Conservation (phyloP, 768 basidiomycete species). For the Gloeostereum incarnatum region DNA sequence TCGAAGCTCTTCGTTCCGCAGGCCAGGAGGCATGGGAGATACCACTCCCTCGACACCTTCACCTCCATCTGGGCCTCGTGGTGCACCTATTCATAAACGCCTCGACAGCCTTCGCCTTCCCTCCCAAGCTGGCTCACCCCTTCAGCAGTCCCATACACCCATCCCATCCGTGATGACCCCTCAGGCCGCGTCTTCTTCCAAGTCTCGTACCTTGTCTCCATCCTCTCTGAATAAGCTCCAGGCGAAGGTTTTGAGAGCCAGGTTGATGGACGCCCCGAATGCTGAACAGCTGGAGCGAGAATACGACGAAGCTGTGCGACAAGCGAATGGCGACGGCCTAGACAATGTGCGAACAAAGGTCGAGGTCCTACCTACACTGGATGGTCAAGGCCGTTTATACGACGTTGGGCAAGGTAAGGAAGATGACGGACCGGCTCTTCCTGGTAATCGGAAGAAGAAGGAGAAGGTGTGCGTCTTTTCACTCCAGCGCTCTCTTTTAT, state of each 20-base stretch:
- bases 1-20: slow-evolving; percentile 81
- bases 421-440: slow-evolving; percentile 37
- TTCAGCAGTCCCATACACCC: slow-evolving; percentile 65
- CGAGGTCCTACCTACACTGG: slow-evolving; percentile 84
- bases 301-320: slow-evolving; percentile 66
- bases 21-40: slow-evolving; percentile 57
- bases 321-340: slow-evolving; percentile 31
- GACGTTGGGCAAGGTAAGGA: slow-evolving; percentile 74
- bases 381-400: slow-evolving; percentile 77
- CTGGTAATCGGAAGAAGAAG: slow-evolving; percentile 77
- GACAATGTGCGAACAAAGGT: slow-evolving; percentile 50
- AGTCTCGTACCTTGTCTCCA: slow-evolving; percentile 48
- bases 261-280: slow-evolving; percentile 73
- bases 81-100: slow-evolving; percentile 35
- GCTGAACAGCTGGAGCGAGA: slow-evolving; percentile 73
- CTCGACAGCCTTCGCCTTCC: slow-evolving; percentile 54
- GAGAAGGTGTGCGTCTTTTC: slow-evolving; percentile 39
- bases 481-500: neutral
- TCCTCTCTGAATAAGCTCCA: slow-evolving; percentile 87
- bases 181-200: slow-evolving; percentile 22
- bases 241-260: slow-evolving; percentile 87
- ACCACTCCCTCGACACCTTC: slow-evolving; percentile 57
- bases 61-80: slow-evolving; percentile 28
- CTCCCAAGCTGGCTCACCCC: slow-evolving; percentile 50
- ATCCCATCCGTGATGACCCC: slow-evolving; percentile 91